A percentile compares a stretch with the other conserved stretches of the same genome.
Evolutionary conservation across 129 eudicot genomes (phyloP).

Genomic region (Chrysanthemum makinoi): DNA sequence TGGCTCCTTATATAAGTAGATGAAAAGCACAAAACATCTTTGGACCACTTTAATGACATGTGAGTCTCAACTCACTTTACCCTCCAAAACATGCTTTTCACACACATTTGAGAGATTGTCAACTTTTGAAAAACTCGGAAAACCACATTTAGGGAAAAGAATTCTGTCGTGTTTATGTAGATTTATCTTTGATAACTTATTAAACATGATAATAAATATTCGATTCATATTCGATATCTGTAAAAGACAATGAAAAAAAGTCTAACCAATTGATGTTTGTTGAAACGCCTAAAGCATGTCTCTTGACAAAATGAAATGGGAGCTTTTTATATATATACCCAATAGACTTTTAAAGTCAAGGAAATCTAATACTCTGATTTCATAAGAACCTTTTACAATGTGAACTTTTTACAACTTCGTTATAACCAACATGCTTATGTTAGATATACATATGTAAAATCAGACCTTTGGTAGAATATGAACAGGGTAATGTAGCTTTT

Average conservation of each 20-base stretch:
- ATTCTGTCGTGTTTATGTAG: background rate
- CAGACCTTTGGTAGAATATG: too few species aligned
- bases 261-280: background rate
- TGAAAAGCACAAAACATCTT: constrained; percentile 26
- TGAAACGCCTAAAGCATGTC: background rate
- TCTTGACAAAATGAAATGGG: background rate
- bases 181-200: background rate
- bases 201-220: background rate
- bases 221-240: background rate
- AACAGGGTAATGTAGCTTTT: too few species aligned
- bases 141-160: background rate
- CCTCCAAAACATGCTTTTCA: constrained; percentile 46
- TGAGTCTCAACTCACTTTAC: constrained; percentile 32
- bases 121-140: background rate
- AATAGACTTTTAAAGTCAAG: too few species aligned
- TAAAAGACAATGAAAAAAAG: background rate
- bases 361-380: too few species aligned
- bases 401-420: too few species aligned
- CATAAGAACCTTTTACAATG: too few species aligned
- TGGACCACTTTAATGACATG: constrained; percentile 26
- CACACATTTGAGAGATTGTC: constrained; percentile 17
- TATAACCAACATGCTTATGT: too few species aligned
- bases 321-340: too few species aligned
- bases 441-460: too few species aligned
- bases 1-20: constrained; percentile 45